A percentile compares a stretch with the other conserved stretches of the same genome.
Evolutionary conservation across 176 grass and related monocot genomes (phyloP).

Genomic region (Oryza glaberrima): DNA sequence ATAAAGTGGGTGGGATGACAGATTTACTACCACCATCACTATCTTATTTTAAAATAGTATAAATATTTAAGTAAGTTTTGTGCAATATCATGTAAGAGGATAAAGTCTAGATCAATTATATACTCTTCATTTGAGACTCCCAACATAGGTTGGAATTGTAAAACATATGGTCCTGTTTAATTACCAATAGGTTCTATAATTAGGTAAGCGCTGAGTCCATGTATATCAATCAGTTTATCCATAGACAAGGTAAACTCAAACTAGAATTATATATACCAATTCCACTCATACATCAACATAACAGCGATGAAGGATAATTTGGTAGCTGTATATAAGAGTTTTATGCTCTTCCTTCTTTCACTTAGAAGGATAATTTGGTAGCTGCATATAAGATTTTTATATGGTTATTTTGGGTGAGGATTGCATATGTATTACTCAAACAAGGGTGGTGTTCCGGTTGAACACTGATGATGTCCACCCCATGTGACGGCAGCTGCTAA

Average conservation of each 20-base stretch:
- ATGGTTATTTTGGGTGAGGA: too few species aligned
- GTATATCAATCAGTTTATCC: not conserved
- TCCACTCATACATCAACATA: too few species aligned
- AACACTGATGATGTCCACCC: not conserved
- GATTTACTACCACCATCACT: too few species aligned
- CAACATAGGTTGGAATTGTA: too few species aligned
- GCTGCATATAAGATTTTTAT: not conserved
- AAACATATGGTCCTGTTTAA: not conserved
- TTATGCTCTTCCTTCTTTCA: too few species aligned
- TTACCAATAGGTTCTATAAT: not conserved
- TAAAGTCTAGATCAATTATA: not conserved
- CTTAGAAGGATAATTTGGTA: not conserved
- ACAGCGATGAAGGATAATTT: too few species aligned
- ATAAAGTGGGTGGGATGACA: too few species aligned
- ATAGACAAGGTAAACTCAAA: too few species aligned
- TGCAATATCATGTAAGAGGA: not conserved
- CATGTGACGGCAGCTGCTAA: constrained; percentile 47
- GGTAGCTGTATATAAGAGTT: too few species aligned
- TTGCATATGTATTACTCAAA: too few species aligned
- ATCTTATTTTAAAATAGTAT: too few species aligned
- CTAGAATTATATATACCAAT: not conserved
- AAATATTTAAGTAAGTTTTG: too few species aligned
- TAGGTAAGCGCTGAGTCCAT: not conserved
- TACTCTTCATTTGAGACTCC: not conserved
- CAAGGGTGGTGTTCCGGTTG: not conserved